Evolutionary conservation across 2,329 filamentous ascomycete species (phyloP).

Genomic region (Fusarium begoniae): DNA sequence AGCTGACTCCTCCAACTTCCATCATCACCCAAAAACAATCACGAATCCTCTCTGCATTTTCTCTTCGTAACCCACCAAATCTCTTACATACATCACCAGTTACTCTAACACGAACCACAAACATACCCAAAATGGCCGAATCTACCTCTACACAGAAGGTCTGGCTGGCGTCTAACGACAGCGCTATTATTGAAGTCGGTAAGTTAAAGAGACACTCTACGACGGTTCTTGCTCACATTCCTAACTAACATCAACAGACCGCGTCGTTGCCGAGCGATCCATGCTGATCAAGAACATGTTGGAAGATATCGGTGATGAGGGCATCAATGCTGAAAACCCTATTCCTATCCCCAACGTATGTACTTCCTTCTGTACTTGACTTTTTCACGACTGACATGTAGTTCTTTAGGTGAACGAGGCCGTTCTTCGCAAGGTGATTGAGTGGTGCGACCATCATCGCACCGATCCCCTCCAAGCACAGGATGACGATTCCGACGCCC

Average conservation of each 20-base stretch:
- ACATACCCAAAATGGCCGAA: constrained; percentile 49
- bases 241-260: constrained; percentile 63
- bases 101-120: neutral
- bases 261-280: constrained; percentile 86
- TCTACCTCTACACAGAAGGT: constrained; percentile 52
- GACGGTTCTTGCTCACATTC: constrained; percentile 4
- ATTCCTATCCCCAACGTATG: constrained; percentile 88
- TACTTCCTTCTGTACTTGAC: constrained; percentile 15
- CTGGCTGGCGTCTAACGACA: constrained; percentile 63
- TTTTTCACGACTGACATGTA: constrained; percentile 22
- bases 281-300: constrained; percentile 99
- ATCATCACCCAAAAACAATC: constrained; percentile 30
- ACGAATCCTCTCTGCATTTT: constrained; percentile 2
- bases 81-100: constrained; percentile 10
- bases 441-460: constrained; percentile 97
- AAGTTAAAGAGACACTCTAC: constrained; percentile 43
- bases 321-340: constrained; percentile 64
- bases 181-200: constrained; percentile 57
- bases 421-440: constrained; percentile 94
- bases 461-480: constrained; percentile 82
- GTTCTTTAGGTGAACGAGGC: constrained; percentile 82
- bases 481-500: constrained; percentile 91
- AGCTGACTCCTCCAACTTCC: constrained; percentile 37
- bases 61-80: neutral
- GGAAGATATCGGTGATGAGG: constrained; percentile 82